Percentiles rank a stretch among this genome's conserved stretches.
phyloP scores from a whole-genome alignment of 441 rosid genomes.

The Pelargonium fulgidum region DNA sequence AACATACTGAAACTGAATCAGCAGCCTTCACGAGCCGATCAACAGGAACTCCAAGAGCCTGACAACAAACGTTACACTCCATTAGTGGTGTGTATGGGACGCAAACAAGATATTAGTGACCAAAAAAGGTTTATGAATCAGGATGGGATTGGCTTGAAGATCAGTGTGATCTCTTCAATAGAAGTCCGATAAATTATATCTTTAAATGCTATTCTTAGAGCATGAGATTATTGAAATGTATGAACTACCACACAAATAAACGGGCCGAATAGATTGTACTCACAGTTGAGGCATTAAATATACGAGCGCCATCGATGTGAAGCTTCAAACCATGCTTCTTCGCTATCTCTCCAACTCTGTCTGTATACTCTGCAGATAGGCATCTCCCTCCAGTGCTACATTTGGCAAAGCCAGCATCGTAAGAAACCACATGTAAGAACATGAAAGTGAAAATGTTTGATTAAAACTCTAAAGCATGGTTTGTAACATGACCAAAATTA shows the following conservation, averaged over 20 bases:
- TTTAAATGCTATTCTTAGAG: neutral
- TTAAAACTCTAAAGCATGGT: neutral
- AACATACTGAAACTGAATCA: constrained; percentile 67
- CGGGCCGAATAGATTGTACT: constrained; percentile 25
- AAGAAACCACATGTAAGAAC: constrained; percentile 5
- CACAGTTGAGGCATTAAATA: constrained; percentile 80
- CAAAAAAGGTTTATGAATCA: neutral
- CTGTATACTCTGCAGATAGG: constrained; percentile 59
- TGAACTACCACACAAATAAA: neutral
- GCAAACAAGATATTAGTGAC: neutral
- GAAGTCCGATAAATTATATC: neutral
- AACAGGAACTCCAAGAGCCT: constrained; percentile 86
- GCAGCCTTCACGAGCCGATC: constrained; percentile 75
- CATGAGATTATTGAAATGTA: neutral
- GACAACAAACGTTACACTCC: constrained; percentile 14
- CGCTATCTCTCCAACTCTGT: constrained; percentile 70
- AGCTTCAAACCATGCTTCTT: constrained; percentile 78
- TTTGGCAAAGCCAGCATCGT: constrained; percentile 16
- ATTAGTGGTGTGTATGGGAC: too few relatives aligned
- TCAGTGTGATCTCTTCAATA: neutral
- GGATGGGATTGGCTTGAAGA: neutral
- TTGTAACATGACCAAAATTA: neutral
- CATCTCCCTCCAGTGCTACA: constrained; percentile 85
- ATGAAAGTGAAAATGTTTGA: neutral
- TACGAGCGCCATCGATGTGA: constrained; percentile 92